Base-by-base conservation (phyloP, 176 grass and related monocot species). In the Elymus sibiricus region DNA sequence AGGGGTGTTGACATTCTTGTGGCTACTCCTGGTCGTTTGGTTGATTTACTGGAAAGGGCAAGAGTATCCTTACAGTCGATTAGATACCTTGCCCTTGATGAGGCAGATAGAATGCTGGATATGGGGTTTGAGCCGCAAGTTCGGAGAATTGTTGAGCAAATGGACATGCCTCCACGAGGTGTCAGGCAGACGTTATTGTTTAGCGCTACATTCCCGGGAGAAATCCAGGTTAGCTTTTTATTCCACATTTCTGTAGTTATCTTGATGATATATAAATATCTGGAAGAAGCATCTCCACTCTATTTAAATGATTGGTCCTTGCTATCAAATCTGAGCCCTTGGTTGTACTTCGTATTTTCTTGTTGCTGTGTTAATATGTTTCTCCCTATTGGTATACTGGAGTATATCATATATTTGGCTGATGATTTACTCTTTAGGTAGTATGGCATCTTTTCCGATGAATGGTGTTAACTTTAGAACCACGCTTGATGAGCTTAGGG, bases 101-200 rank as follows among this genome's bases (percentile, higher is more conserved):
- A 99, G 86, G 97, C 97, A 19, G 97, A 99, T 81, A 95, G 97
- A 89, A 99, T 99, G 97, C 92, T 99, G 71, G 97, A 99, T 56
- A 99, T 99, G 97, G 97, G 97, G 74, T 99, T 99, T 83, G 97
- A 99, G 82, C 97, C 97, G 67, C 97, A 99, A 84, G 93, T 99
- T 78, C 70, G 97, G 70, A 99, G 88, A 67, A 99, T 99, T 58
- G 97, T 99, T 63, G 94, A 99, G 88, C 97, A 99, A 86, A 93
- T 94, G 87, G 94, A 96, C 85, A 99, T 99, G 97, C 94, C 97
- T 32, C 77, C 80, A 70, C 92, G 64, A 53, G 90, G 97, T 80
- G 82, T 53, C 17, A 95, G 94, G 65, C 97, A 99, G 74, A 99
- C 97, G 61, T 82, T 99, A 92, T 42, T 99, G 32, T 99, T 99